These are phyloP conservation scores for Ophiostoma ulmi DNA, from an alignment of 2,329 filamentous ascomycete species.

Conservation along the genomic window DNA sequence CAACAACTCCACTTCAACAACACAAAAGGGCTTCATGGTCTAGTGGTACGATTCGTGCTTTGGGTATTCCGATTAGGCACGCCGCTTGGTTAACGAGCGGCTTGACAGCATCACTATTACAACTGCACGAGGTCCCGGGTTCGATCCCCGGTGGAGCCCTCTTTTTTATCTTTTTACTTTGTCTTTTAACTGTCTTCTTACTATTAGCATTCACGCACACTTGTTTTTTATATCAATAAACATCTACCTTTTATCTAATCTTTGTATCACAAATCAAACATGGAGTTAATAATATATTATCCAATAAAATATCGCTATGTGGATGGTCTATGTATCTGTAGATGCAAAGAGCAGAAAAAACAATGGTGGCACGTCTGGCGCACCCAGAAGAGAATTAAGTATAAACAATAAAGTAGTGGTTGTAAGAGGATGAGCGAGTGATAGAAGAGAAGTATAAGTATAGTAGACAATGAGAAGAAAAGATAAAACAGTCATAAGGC, in stretches of 20 bases:
- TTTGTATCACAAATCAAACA: background rate
- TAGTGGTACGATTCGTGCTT: conserved; percentile 20
- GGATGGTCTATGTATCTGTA: background rate
- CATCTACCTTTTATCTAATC: too few relatives aligned
- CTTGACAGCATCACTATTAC: conserved; percentile 1
- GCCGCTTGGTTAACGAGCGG: background rate
- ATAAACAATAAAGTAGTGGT: conserved; percentile 2
- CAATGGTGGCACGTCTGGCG: background rate
- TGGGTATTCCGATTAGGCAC: conserved; percentile 13
- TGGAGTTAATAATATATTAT: background rate
- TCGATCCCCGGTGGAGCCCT: conserved; percentile 19
- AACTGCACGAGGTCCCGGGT: conserved; percentile 20
- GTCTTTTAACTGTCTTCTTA: background rate
- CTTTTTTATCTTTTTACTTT: background rate
- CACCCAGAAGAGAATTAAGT: conserved; percentile 4
- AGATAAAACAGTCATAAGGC: conserved; percentile 3
- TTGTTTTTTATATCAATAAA: background rate
- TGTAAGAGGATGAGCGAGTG: background rate
- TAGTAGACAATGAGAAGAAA: background rate
- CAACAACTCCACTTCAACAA: background rate
- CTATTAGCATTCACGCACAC: background rate
- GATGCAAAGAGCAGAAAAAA: background rate
- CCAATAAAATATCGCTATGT: conserved; percentile 3
- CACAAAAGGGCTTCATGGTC: conserved; percentile 15
- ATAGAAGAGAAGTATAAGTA: conserved; percentile 3